phyloP scores from a whole-genome alignment of 78 protist species.

The Pelomyxa schiedti region DNA sequence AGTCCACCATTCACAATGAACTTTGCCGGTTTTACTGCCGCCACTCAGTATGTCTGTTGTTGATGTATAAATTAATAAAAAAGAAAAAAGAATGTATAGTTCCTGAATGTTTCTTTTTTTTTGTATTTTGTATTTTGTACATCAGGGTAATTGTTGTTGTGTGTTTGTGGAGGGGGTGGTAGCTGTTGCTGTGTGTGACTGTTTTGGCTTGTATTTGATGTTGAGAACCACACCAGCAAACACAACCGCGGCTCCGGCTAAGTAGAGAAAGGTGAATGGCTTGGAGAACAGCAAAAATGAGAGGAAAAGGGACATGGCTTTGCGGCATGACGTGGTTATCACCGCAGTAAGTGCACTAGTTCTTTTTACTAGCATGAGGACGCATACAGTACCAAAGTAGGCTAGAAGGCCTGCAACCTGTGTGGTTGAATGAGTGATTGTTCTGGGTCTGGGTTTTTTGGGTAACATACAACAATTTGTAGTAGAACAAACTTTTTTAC shows the following conservation, averaged over 20 bases:
- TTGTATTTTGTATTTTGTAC: too few species aligned
- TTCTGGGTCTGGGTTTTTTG: too few species aligned
- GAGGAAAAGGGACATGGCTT: neutral
- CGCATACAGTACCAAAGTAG: neutral
- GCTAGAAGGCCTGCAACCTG: neutral
- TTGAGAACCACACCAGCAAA: neutral
- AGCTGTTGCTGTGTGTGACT: too few species aligned
- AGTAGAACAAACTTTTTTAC: neutral
- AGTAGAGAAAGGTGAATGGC: neutral
- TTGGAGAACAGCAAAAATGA: neutral
- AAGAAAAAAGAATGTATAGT: too few species aligned
- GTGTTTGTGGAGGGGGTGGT: too few species aligned
- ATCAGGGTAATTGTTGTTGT: too few species aligned
- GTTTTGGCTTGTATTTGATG: neutral
- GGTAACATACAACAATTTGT: neutral
- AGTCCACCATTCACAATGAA: too few species aligned
- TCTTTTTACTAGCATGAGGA: neutral
- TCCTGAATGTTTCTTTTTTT: too few species aligned
- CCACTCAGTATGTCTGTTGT: too few species aligned
- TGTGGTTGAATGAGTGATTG: too few species aligned
- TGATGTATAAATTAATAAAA: too few species aligned
- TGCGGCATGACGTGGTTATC: neutral
- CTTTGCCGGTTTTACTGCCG: too few species aligned
- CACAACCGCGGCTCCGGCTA: neutral
- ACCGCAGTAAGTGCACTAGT: neutral